Conservation (phyloP, 768 basidiomycete species). For the Leccinum obscurum region DNA sequence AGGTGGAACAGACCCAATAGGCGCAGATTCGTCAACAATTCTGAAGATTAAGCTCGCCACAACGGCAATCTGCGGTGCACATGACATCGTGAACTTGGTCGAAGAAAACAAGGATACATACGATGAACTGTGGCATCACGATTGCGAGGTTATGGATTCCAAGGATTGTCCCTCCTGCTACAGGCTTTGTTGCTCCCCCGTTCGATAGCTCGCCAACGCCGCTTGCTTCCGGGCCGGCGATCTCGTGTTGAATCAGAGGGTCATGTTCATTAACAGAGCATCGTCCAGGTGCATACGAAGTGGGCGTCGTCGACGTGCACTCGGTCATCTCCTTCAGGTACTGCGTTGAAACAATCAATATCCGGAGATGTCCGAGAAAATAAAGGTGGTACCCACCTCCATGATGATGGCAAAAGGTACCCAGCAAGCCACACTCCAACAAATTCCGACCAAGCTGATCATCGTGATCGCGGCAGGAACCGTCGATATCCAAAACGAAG, state of each 20-base stretch:
- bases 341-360: slow-evolving; percentile 35
- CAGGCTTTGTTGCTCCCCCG: slow-evolving; percentile 40
- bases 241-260: slow-evolving; percentile 61
- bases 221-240: slow-evolving; percentile 41
- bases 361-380: background rate
- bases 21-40: slow-evolving; percentile 57
- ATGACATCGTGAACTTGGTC: background rate
- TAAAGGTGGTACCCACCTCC: slow-evolving; percentile 70
- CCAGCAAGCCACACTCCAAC: slow-evolving; percentile 99
- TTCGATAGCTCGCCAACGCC: slow-evolving; percentile 31
- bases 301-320: slow-evolving; percentile 15
- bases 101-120: slow-evolving; percentile 40
- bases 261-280: slow-evolving; percentile 37
- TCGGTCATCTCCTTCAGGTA: slow-evolving; percentile 72
- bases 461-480: slow-evolving; percentile 76
- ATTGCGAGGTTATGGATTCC: slow-evolving; percentile 96
- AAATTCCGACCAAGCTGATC: slow-evolving; percentile 85
- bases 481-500: slow-evolving; percentile 84
- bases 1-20: slow-evolving; percentile 14
- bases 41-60: slow-evolving; percentile 88
- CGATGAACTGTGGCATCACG: slow-evolving; percentile 92
- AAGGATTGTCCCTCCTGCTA: slow-evolving; percentile 87
- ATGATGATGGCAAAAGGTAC: slow-evolving; percentile 97
- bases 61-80: slow-evolving; percentile 67
- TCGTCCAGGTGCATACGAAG: slow-evolving; percentile 32